A percentile compares a stretch with the other conserved stretches of the same genome.
These are phyloP conservation scores for Rubroboletus satanas DNA, from an alignment of 768 basidiomycete species.

Conservation along the genomic window DNA sequence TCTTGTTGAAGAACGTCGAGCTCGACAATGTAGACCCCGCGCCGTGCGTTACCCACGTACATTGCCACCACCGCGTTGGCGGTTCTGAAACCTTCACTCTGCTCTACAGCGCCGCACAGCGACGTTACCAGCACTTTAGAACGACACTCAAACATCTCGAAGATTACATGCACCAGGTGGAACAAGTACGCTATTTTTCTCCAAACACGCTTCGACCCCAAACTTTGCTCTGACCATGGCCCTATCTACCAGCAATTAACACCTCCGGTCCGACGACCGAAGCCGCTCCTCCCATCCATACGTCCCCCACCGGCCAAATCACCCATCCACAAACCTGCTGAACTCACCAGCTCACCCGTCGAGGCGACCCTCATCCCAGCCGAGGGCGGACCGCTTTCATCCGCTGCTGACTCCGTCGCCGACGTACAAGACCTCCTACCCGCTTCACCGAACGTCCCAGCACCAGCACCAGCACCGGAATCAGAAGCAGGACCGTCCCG, in stretches of 20 bases:
- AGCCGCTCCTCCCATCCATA: constrained; percentile 51
- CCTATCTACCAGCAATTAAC: constrained; percentile 36
- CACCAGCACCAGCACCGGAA: neutral
- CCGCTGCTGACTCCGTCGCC: constrained; percentile 9
- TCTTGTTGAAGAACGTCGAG: constrained; percentile 57
- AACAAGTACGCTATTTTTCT: constrained; percentile 40
- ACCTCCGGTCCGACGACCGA: constrained; percentile 38
- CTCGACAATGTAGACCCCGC: constrained; percentile 42
- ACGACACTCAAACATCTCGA: constrained; percentile 56
- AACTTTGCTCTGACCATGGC: neutral
- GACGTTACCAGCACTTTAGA: constrained; percentile 45
- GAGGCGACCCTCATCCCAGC: constrained; percentile 25
- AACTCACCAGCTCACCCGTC: constrained; percentile 8
- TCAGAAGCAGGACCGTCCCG: constrained; percentile 11
- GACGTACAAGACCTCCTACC: constrained; percentile 37
- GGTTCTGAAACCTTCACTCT: neutral
- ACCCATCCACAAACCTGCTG: neutral
- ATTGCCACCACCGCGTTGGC: too few relatives aligned
- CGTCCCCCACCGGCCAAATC: constrained; percentile 38
- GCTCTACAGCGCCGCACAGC: constrained; percentile 37
- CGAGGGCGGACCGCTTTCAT: constrained; percentile 12
- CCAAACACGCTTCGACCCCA: too few relatives aligned
- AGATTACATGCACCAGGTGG: constrained; percentile 44
- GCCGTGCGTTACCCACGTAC: constrained; percentile 34
- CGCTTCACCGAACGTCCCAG: constrained; percentile 28